A percentile compares a stretch with the other conserved stretches of the same genome.
These are phyloP conservation scores for Pelargonium myrrhifolium DNA, from an alignment of 441 rosid genomes.

Conservation along the genomic window DNA sequence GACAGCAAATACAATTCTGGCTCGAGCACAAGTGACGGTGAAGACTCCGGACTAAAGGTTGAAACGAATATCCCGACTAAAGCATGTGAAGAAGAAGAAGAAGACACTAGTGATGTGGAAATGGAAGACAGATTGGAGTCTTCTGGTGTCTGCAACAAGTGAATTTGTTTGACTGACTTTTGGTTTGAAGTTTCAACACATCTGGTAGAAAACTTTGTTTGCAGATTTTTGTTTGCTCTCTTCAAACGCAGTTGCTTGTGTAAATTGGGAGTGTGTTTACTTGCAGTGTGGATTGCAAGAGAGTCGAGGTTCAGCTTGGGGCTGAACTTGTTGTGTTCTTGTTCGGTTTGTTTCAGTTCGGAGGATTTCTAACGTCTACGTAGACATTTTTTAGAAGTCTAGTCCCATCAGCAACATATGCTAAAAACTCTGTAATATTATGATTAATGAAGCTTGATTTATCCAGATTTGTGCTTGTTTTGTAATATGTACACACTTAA, in stretches of 20 bases:
- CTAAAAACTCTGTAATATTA: constrained; percentile 4
- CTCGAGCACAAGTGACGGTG: constrained; percentile 33
- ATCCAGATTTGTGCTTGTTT: constrained; percentile 2
- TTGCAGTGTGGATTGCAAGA: constrained; percentile 20
- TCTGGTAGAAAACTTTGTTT: constrained; percentile 8
- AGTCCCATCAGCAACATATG: constrained; percentile 5
- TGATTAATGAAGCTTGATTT: constrained; percentile 2
- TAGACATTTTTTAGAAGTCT: constrained; percentile 7
- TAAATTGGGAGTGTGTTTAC: constrained; percentile 35
- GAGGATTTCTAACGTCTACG: constrained; percentile 23
- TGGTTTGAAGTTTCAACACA: constrained; percentile 8
- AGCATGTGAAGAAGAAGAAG: constrained; percentile 4
- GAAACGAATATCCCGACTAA: constrained; percentile 14
- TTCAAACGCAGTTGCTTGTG: constrained; percentile 28
- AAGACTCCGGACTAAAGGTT: constrained; percentile 27
- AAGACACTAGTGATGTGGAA: constrained; percentile 19
- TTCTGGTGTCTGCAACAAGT: constrained; percentile 9
- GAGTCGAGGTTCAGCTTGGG: constrained; percentile 50
- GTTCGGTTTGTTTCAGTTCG: constrained; percentile 24
- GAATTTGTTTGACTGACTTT: constrained; percentile 22
- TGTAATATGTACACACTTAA: background rate
- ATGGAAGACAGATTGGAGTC: constrained; percentile 25
- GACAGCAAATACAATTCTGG: constrained; percentile 42
- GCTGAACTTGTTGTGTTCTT: constrained; percentile 47
- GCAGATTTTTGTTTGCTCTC: constrained; percentile 25